phyloP scores from a whole-genome alignment of 768 basidiomycete genomes.

The Daedaleopsis nitida region DNA sequence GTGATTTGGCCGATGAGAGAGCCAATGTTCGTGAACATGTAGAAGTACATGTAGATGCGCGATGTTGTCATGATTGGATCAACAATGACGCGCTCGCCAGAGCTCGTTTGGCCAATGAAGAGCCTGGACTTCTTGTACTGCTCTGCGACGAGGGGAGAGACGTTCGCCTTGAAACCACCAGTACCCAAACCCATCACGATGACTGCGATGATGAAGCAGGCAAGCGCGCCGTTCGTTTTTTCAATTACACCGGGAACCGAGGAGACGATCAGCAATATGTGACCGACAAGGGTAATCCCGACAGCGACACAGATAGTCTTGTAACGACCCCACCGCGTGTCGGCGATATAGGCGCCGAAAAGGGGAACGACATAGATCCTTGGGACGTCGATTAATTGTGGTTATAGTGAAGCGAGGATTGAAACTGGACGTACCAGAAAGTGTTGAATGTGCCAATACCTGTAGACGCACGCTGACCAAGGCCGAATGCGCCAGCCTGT shows the following conservation, averaged over 20 bases:
- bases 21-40: slow-evolving; percentile 75
- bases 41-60: slow-evolving; percentile 78
- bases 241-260: slow-evolving; percentile 69
- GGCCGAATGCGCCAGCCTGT: slow-evolving; percentile 68
- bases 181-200: slow-evolving; percentile 60
- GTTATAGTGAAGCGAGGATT: not conserved
- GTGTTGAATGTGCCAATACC: slow-evolving; percentile 72
- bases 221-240: slow-evolving; percentile 45
- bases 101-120: slow-evolving; percentile 50
- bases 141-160: slow-evolving; percentile 78
- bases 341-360: slow-evolving; percentile 71
- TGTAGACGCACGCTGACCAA: slow-evolving; percentile 70
- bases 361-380: slow-evolving; percentile 71
- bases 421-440: slow-evolving; percentile 55
- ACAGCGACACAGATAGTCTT: slow-evolving; percentile 70
- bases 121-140: slow-evolving; percentile 61
- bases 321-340: slow-evolving; percentile 72
- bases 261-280: slow-evolving; percentile 66
- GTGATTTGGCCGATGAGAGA: slow-evolving; percentile 67
- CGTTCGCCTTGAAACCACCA: slow-evolving; percentile 76
- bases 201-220: slow-evolving; percentile 58
- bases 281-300: slow-evolving; percentile 59
- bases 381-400: not conserved
- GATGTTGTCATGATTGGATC: slow-evolving; percentile 70
- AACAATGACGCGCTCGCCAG: slow-evolving; percentile 75